Evolutionary conservation across 129 eudicot genomes (phyloP), one percentile per base, ranked within the genome.

Genomic region (Chrysanthemum lavandulifolium): DNA sequence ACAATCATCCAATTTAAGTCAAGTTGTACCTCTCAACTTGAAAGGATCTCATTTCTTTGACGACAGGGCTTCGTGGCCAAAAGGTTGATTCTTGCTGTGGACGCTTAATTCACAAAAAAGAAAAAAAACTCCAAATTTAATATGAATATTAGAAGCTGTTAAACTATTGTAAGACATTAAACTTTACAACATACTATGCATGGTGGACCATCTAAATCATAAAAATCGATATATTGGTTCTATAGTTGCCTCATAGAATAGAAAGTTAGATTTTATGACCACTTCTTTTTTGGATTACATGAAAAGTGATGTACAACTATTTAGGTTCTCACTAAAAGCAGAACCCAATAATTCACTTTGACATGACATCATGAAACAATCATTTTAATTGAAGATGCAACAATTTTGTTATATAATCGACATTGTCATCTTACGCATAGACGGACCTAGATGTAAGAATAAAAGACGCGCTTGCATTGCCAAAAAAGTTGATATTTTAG

Each of bases 231-330:
- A 73, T 73, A 49, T 47, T 8, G 10, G 27, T 13, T 62, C 51
- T 29, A 49, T 63, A 15, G 48, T 73, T 73, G 70, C 45, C 49
- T 31, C 63, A 21, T 63, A 74, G 14, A 74, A 74, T 19, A 19
- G 25, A 74, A 74, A 54, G 66, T 6, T 33, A 33, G 78, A 74
- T 53, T 64, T 64, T 65, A 54, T 40, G 64, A 40, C 79, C 79
- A 75, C 72, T 54, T 75, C 79, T 65, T 75, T 74, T 65, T 54
- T 65, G 72, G 79, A 75, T 65, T 74, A 65, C 72, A 74, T 33
- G 49, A 49, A 74, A 74, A 74, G 78, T 54, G n/a, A 51, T 18
- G 72, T 65, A 53, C 78, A 74, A 52, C 54, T 33, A 69, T 69
- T 54, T 10, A n/a, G n/a, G 11, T 69, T 69, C 55, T 69, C 18